Evolutionary conservation across 768 basidiomycete genomes (phyloP).

Genomic region (Gautieria morchelliformis): DNA sequence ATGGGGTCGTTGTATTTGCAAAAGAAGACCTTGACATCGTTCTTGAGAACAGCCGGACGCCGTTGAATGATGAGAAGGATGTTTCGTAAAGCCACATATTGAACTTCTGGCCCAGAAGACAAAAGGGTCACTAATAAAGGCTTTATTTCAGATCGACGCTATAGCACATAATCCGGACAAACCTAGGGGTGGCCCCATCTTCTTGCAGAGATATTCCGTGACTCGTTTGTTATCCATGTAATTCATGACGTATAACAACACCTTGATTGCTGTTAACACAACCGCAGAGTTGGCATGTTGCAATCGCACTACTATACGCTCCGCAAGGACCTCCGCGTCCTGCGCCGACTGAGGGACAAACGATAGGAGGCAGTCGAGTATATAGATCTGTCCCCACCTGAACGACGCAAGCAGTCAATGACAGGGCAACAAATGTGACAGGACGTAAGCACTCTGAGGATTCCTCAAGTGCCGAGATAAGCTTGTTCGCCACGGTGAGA

Average conservation of each 20-base stretch:
- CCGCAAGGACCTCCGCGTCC: slow-evolving; percentile 93
- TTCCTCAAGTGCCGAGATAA: slow-evolving; percentile 85
- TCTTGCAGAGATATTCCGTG: slow-evolving; percentile 87
- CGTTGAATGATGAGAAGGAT: slow-evolving; percentile 96
- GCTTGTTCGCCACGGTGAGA: slow-evolving; percentile 75
- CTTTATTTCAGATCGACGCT: not conserved
- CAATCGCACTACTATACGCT: slow-evolving; percentile 85
- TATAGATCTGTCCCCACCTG: slow-evolving; percentile 99
- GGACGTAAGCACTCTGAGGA: slow-evolving; percentile 72
- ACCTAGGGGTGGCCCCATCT: slow-evolving; percentile 98
- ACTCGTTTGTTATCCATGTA: slow-evolving; percentile 88
- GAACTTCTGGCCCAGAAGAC: slow-evolving; percentile 96
- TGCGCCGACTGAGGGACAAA: slow-evolving; percentile 83
- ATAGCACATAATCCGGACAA: slow-evolving; percentile 8
- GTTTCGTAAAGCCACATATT: slow-evolving; percentile 95
- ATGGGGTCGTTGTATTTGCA: slow-evolving; percentile 99
- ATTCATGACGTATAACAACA: slow-evolving; percentile 94
- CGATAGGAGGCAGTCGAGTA: slow-evolving; percentile 85
- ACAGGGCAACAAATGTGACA: not conserved
- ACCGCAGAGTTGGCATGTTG: slow-evolving; percentile 99
- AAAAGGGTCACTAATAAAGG: slow-evolving; percentile 68
- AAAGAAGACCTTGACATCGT: slow-evolving; percentile 98
- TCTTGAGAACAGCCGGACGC: slow-evolving; percentile 82
- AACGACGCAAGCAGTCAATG: slow-evolving; percentile 1
- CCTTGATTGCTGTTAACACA: slow-evolving; percentile 97